Conservation (phyloP, 2,329 filamentous ascomycete species). For the Penicillium sp. region DNA sequence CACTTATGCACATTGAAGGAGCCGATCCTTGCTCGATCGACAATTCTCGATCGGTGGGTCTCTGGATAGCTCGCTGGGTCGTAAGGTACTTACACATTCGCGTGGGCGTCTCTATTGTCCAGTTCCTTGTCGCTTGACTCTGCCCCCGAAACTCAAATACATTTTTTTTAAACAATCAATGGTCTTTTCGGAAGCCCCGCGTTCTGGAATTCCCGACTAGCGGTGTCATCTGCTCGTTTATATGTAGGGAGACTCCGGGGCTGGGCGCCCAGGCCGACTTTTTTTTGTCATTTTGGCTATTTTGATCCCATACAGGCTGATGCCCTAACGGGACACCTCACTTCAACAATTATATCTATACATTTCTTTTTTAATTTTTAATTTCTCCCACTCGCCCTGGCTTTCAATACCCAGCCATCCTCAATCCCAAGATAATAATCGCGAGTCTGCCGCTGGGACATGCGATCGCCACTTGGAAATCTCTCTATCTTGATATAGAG, state of each 20-base stretch:
- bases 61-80: conserved; percentile 12
- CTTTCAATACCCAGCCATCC: background rate
- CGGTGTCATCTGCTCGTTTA: conserved; percentile 15
- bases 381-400: background rate
- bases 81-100: conserved; percentile 12
- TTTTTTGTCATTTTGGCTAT: background rate
- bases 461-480: background rate
- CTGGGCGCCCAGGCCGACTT: conserved; percentile 3
- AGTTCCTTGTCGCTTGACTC: conserved; percentile 11
- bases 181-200: conserved; percentile 8
- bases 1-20: conserved; percentile 10
- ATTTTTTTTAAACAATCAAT: conserved; percentile 5
- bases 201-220: conserved; percentile 15
- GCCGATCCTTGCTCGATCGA: conserved; percentile 23
- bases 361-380: background rate
- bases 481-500: background rate
- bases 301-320: conserved; percentile 6
- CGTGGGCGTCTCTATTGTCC: conserved; percentile 19
- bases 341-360: background rate
- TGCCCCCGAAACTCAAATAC: conserved; percentile 19
- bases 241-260: conserved; percentile 20
- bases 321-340: conserved; percentile 10
- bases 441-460: background rate
- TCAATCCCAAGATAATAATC: background rate
- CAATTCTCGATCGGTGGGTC: conserved; percentile 25